Evolutionary conservation across 768 basidiomycete species (phyloP).

Genomic region (Artomyces pyxidatus): DNA sequence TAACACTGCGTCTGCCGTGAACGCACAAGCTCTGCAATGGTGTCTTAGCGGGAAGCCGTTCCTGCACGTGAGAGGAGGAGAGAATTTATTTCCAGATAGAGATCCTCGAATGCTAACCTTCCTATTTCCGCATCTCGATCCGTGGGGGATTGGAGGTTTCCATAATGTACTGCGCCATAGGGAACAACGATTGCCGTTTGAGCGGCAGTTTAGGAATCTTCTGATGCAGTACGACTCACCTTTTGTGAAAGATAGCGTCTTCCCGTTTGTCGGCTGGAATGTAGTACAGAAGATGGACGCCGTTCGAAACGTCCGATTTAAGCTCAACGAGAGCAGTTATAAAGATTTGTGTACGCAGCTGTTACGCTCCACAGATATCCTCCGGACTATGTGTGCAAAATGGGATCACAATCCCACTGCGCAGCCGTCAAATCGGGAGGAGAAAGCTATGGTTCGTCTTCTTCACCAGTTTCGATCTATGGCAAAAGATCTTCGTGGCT

Average conservation of each 20-base stretch:
- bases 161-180: slow-evolving; percentile 21
- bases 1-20: neutral
- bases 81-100: no score
- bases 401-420: neutral
- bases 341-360: neutral
- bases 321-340: neutral
- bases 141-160: slow-evolving; percentile 36
- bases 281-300: neutral
- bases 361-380: no score
- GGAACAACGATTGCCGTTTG: slow-evolving; percentile 19
- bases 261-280: neutral
- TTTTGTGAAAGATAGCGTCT: slow-evolving; percentile 17
- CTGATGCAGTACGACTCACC: slow-evolving; percentile 23
- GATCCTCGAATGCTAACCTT: slow-evolving; percentile 31
- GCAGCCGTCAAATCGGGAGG: neutral
- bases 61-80: neutral
- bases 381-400: neutral
- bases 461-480: neutral
- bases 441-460: neutral
- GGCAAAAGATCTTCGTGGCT: neutral
- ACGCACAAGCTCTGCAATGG: neutral
- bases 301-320: neutral
- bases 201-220: slow-evolving; percentile 27
- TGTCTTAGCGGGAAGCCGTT: neutral
- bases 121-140: slow-evolving; percentile 36